phyloP scores from a whole-genome alignment of 192 early-diverging fungal species.

The Haplosporangium gracile region DNA sequence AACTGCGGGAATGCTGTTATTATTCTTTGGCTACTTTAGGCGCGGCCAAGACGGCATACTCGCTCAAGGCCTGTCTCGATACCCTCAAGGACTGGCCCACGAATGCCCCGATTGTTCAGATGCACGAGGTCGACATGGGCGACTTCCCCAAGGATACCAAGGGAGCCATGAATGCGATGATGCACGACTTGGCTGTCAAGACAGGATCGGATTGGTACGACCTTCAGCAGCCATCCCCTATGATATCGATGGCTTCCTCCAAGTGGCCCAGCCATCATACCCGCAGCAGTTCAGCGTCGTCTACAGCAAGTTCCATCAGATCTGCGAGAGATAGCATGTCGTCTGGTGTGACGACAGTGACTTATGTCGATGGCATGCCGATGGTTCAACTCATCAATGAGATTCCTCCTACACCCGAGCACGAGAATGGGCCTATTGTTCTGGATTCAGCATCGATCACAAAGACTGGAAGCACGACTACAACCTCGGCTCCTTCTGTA shows the following conservation, averaged over 20 bases:
- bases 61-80: constrained; percentile 50
- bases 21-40: constrained; percentile 3
- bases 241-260: neutral
- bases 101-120: constrained; percentile 26
- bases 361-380: constrained; percentile 45
- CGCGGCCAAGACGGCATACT: constrained; percentile 40
- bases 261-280: constrained; percentile 6
- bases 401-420: constrained; percentile 52
- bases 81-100: constrained; percentile 35
- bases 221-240: constrained; percentile 19
- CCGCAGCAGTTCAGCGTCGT: constrained; percentile 19
- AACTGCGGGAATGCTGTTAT: neutral
- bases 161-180: constrained; percentile 47
- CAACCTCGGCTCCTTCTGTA: neutral
- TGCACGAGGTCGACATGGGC: constrained; percentile 39
- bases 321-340: constrained; percentile 41
- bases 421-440: constrained; percentile 15
- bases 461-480: neutral
- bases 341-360: constrained; percentile 27
- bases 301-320: neutral
- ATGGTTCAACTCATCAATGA: constrained; percentile 42
- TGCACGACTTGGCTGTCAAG: constrained; percentile 38
- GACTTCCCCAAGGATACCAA: constrained; percentile 53
- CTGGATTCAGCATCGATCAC: neutral
- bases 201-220: constrained; percentile 48